Conservation (phyloP, 805 yeast genomes). For the Wickerhamiella azyma region DNA sequence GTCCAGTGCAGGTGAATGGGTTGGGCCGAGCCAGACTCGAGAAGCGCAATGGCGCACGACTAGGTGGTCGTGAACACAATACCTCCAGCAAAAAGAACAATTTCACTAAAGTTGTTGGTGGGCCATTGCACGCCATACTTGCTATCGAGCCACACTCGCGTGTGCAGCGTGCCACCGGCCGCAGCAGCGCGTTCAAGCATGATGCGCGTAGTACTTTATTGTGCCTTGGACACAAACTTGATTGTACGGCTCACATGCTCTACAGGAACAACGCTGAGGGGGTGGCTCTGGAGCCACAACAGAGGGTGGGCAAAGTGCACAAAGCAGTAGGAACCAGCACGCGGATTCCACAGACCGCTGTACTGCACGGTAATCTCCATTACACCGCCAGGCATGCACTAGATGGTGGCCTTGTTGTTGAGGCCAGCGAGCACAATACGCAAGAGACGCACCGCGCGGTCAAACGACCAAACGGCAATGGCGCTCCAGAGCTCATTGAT, state of each 20-base stretch:
- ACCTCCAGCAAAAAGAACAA: conserved; percentile 41
- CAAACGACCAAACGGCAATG: conserved; percentile 57
- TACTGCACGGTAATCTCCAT: conserved; percentile 18
- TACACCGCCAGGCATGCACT: conserved; percentile 25
- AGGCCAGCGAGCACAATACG: conserved; percentile 1
- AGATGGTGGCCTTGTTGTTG: conserved; percentile 4
- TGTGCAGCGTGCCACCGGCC: conserved; percentile 18
- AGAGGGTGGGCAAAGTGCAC: conserved; percentile 37
- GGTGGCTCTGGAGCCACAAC: conserved; percentile 60
- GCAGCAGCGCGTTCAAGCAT: conserved; percentile 8
- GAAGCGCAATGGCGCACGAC: conserved; percentile 5
- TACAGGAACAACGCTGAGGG: conserved; percentile 38
- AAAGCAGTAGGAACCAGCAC: conserved; percentile 44
- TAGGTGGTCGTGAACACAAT: conserved; percentile 45
- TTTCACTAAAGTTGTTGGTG: conserved; percentile 28
- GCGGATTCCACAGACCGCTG: conserved; percentile 35
- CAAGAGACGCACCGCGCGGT: conserved; percentile 20
- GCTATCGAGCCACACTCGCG: conserved; percentile 38
- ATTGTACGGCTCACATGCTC: not conserved
- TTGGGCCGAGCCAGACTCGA: conserved; percentile 10
- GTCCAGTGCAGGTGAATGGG: conserved; percentile 46
- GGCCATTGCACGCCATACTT: conserved; percentile 34
- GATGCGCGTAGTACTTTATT: conserved; percentile 13
- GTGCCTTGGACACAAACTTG: conserved; percentile 12
- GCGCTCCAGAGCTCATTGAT: conserved; percentile 10